Evolutionary conservation across 768 basidiomycete genomes (phyloP), one percentile per base, ranked within the genome.

Genomic region (Tulasnella sp.): DNA sequence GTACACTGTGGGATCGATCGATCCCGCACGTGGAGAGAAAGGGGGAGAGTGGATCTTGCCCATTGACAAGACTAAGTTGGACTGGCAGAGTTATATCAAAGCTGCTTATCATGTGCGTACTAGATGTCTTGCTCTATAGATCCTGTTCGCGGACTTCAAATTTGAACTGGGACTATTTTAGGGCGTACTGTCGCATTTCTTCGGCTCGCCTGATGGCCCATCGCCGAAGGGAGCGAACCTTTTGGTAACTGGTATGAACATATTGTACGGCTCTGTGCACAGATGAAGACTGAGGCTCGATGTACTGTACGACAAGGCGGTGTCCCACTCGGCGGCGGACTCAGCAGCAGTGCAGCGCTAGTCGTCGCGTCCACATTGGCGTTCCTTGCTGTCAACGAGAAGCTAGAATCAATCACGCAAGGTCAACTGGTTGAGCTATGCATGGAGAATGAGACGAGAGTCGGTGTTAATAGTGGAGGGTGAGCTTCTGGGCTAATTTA

Each of bases 81-180:
- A 89, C 66, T 94, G 92, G 93, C 91, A 92, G 77, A 92, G 89
- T 77, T 94, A 93, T 78, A 87, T 94, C 76, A 93, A 94, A 78
- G 91, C 91, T 0, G 91, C 90, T 19, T 92, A 91, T 77, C 90
- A 89, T 78, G 91, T 91, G 72, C 74, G 88, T 82, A 14, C 22
- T 69, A 37, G 29, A 44, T n/a, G 62, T 40, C 29, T 17, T 66
- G 62, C 59, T 73, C 73, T 17, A 39, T n/a, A 17, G 12, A 19
- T 19, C 19, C n/a, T 59, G 26, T 39, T 22, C 47, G 42, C 35
- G 67, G n/a, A 12, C 59, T 9, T 8, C 19, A 70, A 7, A 12
- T 35, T 16, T 39, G 59, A 22, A 35, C 22, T 47, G 32, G 19
- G 29, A 41, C 29, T 14, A 32, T 39, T 62, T 1, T 67, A 89